Percentiles rank a stretch among this genome's conserved stretches.
Conservation (phyloP, 495 filamentous ascomycete species). For the Lentithecium fluviatile region DNA sequence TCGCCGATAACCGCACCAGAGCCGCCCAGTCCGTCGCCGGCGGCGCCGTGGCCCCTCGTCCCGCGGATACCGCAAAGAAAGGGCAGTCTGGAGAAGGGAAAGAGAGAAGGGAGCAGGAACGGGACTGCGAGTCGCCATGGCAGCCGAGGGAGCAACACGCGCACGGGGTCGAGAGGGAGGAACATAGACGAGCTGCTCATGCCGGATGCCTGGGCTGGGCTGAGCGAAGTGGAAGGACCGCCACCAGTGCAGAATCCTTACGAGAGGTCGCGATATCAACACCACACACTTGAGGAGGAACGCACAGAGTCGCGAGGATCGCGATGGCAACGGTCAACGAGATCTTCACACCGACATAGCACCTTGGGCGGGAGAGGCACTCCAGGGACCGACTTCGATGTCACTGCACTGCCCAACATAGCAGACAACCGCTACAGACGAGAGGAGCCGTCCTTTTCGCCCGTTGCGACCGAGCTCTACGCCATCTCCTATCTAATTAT, state of each 20-base stretch:
- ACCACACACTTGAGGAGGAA: constrained; percentile 22
- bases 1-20: not conserved
- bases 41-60: no score
- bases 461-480: constrained; percentile 68
- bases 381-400: constrained; percentile 9
- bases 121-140: not conserved
- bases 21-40: no score
- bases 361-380: constrained; percentile 8
- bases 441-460: constrained; percentile 42
- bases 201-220: constrained; percentile 27
- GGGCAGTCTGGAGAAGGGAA: constrained; percentile 3
- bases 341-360: constrained; percentile 5
- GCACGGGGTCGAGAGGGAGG: constrained; percentile 14
- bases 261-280: constrained; percentile 7
- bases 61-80: constrained; percentile 10
- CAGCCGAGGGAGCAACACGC: not conserved
- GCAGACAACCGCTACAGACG: not conserved
- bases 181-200: constrained; percentile 23
- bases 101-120: not conserved
- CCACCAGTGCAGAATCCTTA: constrained; percentile 28
- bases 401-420: constrained; percentile 29
- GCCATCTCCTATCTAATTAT: constrained; percentile 78
- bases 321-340: constrained; percentile 3
- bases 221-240: constrained; percentile 26
- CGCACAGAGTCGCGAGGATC: constrained; percentile 10